phyloP scores from a whole-genome alignment of 1,284 basidiomycete genomes.

The Leccinum subfulvum region DNA sequence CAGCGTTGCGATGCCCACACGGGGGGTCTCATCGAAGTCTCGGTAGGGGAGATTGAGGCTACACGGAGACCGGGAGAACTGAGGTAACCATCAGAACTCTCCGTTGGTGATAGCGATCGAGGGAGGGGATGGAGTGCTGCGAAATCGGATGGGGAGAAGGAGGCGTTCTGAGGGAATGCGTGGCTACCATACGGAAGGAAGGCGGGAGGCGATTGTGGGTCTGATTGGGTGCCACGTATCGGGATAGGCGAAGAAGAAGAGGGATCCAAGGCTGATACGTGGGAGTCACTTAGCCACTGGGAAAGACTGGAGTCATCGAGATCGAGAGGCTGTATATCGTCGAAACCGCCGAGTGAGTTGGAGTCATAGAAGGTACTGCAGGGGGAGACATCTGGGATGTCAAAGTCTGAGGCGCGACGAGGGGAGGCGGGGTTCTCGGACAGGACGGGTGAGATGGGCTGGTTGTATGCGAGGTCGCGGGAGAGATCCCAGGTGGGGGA shows the following conservation, averaged over 20 bases:
- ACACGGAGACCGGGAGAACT: conserved; percentile 39
- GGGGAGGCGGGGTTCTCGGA: conserved; percentile 33
- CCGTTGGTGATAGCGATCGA: conserved; percentile 54
- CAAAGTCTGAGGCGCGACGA: conserved; percentile 33
- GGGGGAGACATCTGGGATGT: conserved; percentile 36
- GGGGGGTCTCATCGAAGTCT: conserved; percentile 52
- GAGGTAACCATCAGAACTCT: conserved; percentile 44
- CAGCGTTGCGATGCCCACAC: conserved; percentile 65
- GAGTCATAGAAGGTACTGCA: conserved; percentile 32
- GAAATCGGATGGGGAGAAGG: conserved; percentile 58
- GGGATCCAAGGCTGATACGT: conserved; percentile 38
- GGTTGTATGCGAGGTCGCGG: conserved; percentile 37
- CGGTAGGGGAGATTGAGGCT: conserved; percentile 56
- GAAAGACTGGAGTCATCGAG: conserved; percentile 47
- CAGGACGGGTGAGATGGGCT: conserved; percentile 35
- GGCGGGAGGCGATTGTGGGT: conserved; percentile 40
- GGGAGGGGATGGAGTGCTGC: conserved; percentile 60
- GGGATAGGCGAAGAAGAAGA: conserved; percentile 62
- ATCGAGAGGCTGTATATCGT: conserved; percentile 34
- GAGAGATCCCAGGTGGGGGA: conserved; percentile 47
- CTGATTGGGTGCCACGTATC: conserved; percentile 47
- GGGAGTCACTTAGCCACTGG: conserved; percentile 61
- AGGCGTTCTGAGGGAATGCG: conserved; percentile 45
- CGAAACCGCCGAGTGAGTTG: conserved; percentile 27
- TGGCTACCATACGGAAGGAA: conserved; percentile 43